These are phyloP conservation scores for Vanrija sp. DNA, from an alignment of 1,284 basidiomycete species.

Conservation along the genomic window DNA sequence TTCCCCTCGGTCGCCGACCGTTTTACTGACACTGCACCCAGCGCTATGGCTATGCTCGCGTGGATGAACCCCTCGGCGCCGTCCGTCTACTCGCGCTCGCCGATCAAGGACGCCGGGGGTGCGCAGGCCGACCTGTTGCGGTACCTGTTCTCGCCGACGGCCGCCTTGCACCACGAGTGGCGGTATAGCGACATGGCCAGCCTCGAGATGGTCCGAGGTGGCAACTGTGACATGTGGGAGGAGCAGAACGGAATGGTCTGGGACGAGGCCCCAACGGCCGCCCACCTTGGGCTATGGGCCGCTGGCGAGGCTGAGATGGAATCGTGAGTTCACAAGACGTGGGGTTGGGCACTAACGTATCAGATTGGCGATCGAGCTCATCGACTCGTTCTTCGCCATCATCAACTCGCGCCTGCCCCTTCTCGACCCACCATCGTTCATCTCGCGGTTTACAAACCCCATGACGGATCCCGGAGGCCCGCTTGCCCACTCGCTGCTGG, in stretches of 20 bases:
- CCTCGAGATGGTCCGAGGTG: slow-evolving; percentile 21
- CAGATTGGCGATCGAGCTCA: slow-evolving; percentile 79
- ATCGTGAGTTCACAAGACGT: too few relatives aligned
- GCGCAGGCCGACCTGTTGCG: slow-evolving; percentile 34
- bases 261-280: slow-evolving; percentile 34
- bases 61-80: slow-evolving; percentile 2
- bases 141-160: slow-evolving; percentile 42
- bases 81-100: background rate
- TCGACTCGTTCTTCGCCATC: slow-evolving; percentile 69
- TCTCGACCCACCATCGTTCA: slow-evolving; percentile 71
- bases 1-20: background rate
- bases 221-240: slow-evolving; percentile 37
- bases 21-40: slow-evolving; percentile 3
- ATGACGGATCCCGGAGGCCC: slow-evolving; percentile 45
- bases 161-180: slow-evolving; percentile 31
- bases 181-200: slow-evolving; percentile 41
- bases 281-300: slow-evolving; percentile 25
- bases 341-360: background rate
- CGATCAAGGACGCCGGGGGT: background rate
- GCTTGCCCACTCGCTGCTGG: slow-evolving; percentile 69
- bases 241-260: slow-evolving; percentile 33
- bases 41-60: slow-evolving; percentile 13
- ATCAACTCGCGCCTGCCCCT: slow-evolving; percentile 77
- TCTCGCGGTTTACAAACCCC: slow-evolving; percentile 50
- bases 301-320: slow-evolving; percentile 21